Evolutionary conservation across 2,329 filamentous ascomycete species (phyloP), one percentile per base, ranked within the genome.

Genomic region (Mycocentrospora acerina): DNA sequence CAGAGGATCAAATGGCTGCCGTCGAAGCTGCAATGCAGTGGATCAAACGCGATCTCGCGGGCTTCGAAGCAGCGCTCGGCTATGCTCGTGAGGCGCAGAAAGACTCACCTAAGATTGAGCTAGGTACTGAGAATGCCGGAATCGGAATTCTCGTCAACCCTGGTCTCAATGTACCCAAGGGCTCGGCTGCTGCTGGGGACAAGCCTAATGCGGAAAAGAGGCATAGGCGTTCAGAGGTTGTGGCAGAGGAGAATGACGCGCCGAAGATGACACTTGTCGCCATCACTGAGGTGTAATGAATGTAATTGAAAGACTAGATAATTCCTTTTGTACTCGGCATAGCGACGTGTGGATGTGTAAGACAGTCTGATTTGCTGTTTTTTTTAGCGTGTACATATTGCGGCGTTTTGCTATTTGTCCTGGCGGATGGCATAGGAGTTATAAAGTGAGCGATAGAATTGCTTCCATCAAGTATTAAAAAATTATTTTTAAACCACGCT

Each of bases 21-120:
- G 56, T 62, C 32, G 54, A 62, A 34, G 51, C 46, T 17, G 64
- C 62, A 28, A 63, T 62, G 52, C 38, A 60, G 28, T 67, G 64
- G 62, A 66, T 69, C 55, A 75, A 75, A 66, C 68, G 74, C 32
- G 73, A 77, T 44, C 60, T 76, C 25, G 53, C 66, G 42, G 70
- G 73, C 35, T 77, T 77, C 59, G 67, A 73, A 46, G 68, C 70
- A 11, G 74, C 74, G 1, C 69, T 77, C 12, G 62, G 50, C 32
- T 77, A 66, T 46, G 73, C 74, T 37, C 68, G 72, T 48, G 69
- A 67, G 29, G 73, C 73, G 14, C 60, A 73, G 57, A 64, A 62
- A 54, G 71, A 73, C 51, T 59, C 63, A 24, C 74, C 74, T 46
- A 73, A 74, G 63, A 56, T 77, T 29, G 66, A 77, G 58, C 64